These are phyloP conservation scores for Leishmania major DNA, from an alignment of 208 protist genomes.

Conservation along the genomic window DNA sequence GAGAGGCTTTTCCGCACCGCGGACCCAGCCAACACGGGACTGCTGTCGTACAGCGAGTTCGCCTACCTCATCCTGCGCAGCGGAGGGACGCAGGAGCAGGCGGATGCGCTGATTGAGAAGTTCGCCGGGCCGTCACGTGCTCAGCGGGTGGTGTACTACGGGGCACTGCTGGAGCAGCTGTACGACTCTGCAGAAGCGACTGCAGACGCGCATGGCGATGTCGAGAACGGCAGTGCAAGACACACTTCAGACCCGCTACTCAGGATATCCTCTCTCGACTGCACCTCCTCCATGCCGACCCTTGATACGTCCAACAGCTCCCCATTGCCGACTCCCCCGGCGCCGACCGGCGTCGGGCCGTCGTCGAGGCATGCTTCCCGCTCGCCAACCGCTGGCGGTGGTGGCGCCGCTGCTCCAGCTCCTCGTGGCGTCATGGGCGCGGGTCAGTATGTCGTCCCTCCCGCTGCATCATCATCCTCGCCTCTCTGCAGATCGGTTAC, in stretches of 20 bases:
- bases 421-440: background rate
- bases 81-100: constrained; percentile 36
- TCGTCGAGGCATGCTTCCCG: background rate
- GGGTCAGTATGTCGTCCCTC: background rate
- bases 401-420: background rate
- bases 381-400: background rate
- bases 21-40: constrained; percentile 21
- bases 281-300: background rate
- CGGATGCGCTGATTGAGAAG: constrained; percentile 36
- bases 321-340: constrained; percentile 16
- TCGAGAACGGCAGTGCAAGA: background rate
- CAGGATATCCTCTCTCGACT: background rate
- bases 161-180: constrained; percentile 28
- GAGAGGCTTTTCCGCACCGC: constrained; percentile 26
- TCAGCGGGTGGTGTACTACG: constrained; percentile 28
- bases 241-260: background rate
- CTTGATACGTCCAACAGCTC: constrained; percentile 9
- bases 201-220: background rate
- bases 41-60: constrained; percentile 40
- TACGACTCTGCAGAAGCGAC: constrained; percentile 6
- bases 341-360: background rate
- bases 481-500: constrained; percentile 3
- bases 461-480: constrained; percentile 1
- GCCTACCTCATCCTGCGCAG: constrained; percentile 32
- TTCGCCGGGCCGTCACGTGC: constrained; percentile 20